phyloP scores from a whole-genome alignment of 768 basidiomycete species.

The Leccinum ochraceum region DNA sequence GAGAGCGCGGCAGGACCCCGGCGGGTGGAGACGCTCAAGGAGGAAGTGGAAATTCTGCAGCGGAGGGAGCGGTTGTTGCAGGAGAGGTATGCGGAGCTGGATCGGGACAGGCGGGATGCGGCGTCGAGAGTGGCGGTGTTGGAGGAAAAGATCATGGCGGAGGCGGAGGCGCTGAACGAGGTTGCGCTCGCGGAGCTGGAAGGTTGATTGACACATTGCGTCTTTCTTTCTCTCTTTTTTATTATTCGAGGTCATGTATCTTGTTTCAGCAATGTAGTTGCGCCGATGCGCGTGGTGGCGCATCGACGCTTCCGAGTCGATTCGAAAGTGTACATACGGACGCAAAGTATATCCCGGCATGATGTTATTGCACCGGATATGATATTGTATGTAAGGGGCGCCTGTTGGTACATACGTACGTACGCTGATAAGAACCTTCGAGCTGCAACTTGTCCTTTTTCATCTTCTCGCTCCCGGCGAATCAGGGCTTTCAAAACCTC shows the following conservation, averaged over 20 bases:
- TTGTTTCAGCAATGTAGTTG: neutral
- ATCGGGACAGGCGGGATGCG: constrained; percentile 63
- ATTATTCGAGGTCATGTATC: neutral
- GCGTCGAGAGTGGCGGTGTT: constrained; percentile 57
- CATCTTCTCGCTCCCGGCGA: neutral
- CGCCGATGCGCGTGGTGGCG: neutral
- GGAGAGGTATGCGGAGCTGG: constrained; percentile 80
- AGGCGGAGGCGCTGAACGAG: constrained; percentile 82
- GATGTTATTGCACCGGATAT: neutral
- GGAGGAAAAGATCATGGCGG: constrained; percentile 86
- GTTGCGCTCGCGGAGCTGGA: constrained; percentile 70
- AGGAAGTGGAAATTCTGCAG: constrained; percentile 84
- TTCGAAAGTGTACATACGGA: neutral
- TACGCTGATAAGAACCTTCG: neutral
- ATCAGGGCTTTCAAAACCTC: neutral
- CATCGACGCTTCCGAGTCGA: neutral
- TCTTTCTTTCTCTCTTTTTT: constrained; percentile 4
- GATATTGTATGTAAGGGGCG: neutral
- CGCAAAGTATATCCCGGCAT: neutral
- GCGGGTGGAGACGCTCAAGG: constrained; percentile 74
- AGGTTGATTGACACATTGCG: constrained; percentile 12
- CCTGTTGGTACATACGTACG: too few relatives aligned
- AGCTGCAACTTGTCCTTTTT: neutral
- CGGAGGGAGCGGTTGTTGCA: constrained; percentile 78
- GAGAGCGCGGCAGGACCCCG: constrained; percentile 79